phyloP scores from a whole-genome alignment of 116 monocot species.

The Phalaenopsis hybrid region DNA sequence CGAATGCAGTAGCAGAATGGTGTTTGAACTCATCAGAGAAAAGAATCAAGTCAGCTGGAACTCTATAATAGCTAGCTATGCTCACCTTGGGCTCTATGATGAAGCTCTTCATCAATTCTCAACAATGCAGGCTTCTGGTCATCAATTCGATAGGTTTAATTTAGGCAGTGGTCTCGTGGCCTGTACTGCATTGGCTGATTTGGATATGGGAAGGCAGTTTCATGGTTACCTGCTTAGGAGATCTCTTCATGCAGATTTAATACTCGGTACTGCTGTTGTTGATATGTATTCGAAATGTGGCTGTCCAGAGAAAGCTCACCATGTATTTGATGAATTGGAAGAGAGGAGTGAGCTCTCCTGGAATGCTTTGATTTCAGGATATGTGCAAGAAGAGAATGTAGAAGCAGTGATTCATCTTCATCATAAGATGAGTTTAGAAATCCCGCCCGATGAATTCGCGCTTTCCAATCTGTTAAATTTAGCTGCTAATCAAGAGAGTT shows the following conservation, averaged over 20 bases:
- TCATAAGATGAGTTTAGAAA: slow-evolving; percentile 18
- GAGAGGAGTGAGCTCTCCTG: slow-evolving; percentile 22
- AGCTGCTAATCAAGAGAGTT: slow-evolving; percentile 26
- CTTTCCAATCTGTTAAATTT: slow-evolving; percentile 44
- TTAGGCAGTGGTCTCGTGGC: slow-evolving; percentile 37
- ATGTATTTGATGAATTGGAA: neutral
- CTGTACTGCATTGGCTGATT: slow-evolving; percentile 26
- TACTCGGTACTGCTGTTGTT: neutral
- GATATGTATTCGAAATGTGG: slow-evolving; percentile 8
- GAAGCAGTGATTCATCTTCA: slow-evolving; percentile 40
- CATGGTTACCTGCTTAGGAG: slow-evolving; percentile 30
- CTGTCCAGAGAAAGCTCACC: slow-evolving; percentile 1
- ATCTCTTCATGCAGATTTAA: neutral
- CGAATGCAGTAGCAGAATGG: slow-evolving; percentile 16
- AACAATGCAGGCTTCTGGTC: slow-evolving; percentile 32
- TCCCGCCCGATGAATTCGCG: slow-evolving; percentile 30
- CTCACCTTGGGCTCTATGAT: slow-evolving; percentile 36
- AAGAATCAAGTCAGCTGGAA: slow-evolving; percentile 59
- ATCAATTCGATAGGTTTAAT: slow-evolving; percentile 48
- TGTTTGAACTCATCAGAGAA: slow-evolving; percentile 40
- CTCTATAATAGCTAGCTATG: slow-evolving; percentile 36
- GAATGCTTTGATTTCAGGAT: slow-evolving; percentile 66
- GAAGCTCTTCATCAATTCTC: slow-evolving; percentile 33
- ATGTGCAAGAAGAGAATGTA: slow-evolving; percentile 37
- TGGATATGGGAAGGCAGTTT: slow-evolving; percentile 17